Conservation (phyloP, 2,329 filamentous ascomycete genomes). For the Diaporthe vaccinii region DNA sequence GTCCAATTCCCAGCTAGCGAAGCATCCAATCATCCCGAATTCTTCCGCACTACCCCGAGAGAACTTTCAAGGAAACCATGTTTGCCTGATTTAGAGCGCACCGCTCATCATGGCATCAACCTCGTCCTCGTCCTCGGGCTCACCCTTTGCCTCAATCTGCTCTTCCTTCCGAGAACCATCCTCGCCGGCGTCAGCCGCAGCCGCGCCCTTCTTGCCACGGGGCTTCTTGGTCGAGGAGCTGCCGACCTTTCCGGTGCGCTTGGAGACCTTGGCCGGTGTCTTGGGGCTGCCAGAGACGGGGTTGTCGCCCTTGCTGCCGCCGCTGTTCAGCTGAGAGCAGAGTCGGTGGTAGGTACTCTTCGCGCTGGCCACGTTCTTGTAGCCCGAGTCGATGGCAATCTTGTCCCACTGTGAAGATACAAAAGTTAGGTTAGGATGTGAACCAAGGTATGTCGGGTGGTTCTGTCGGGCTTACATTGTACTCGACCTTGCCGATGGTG, state of each 20-base stretch:
- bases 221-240: constrained; percentile 25
- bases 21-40: neutral
- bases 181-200: neutral
- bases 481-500: constrained; percentile 41
- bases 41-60: neutral
- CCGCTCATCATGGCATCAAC: constrained; percentile 12
- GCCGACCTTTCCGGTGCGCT: constrained; percentile 37
- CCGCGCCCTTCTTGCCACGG: constrained; percentile 11
- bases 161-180: neutral
- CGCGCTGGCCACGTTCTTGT: constrained; percentile 41
- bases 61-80: neutral
- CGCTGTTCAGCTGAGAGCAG: constrained; percentile 35
- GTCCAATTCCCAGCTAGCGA: neutral
- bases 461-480: constrained; percentile 35
- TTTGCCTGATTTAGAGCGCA: neutral
- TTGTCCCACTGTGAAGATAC: constrained; percentile 40
- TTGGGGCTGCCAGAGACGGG: neutral
- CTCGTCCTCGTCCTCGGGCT: neutral
- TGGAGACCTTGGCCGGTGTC: constrained; percentile 38
- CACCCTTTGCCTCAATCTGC: neutral
- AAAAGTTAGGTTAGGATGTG: neutral
- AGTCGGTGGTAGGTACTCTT: constrained; percentile 42
- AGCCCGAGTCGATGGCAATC: constrained; percentile 25
- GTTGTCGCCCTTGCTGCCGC: constrained; percentile 9
- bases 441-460: too few species aligned